phyloP scores from a whole-genome alignment of 805 yeast species.

The Soucietia sequanensis region DNA sequence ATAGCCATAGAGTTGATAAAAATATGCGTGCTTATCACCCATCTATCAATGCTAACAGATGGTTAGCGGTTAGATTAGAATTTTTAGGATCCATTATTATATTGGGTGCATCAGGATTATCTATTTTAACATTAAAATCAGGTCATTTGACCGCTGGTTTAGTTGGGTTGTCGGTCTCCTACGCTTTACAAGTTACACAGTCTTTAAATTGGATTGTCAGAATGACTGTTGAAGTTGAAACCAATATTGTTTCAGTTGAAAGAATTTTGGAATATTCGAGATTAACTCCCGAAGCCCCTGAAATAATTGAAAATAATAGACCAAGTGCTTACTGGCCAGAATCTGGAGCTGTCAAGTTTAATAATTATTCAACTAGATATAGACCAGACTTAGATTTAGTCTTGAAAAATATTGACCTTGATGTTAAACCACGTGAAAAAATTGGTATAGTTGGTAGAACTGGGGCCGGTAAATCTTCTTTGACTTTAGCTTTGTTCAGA shows the following conservation, averaged over 20 bases:
- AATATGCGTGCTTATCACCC: conserved; percentile 94
- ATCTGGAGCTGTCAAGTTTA: conserved; percentile 34
- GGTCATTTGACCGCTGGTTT: conserved; percentile 84
- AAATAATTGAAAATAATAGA: conserved; percentile 56
- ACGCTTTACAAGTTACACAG: conserved; percentile 90
- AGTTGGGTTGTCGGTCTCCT: conserved; percentile 91
- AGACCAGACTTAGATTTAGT: conserved; percentile 46
- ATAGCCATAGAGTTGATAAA: conserved; percentile 70
- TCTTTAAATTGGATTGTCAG: conserved; percentile 96
- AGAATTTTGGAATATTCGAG: conserved; percentile 84
- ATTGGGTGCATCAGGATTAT: conserved; percentile 78
- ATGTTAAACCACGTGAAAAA: conserved; percentile 38
- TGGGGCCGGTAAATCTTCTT: conserved; percentile 47
- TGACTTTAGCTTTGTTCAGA: conserved; percentile 43
- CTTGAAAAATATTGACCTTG: conserved; percentile 36
- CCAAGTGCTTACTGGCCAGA: conserved; percentile 50
- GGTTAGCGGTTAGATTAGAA: conserved; percentile 96
- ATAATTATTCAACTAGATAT: conserved; percentile 40
- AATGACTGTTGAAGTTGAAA: conserved; percentile 98
- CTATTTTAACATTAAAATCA: conserved; percentile 64
- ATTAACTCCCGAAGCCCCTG: conserved; percentile 85
- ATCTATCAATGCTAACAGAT: conserved; percentile 87
- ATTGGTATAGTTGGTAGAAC: conserved; percentile 47
- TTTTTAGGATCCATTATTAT: conserved; percentile 87
- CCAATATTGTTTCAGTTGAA: conserved; percentile 95